Evolutionary conservation across 371 early-diverging fungal species (phyloP), one percentile per base, ranked within the genome.

Genomic region (Mortierella sp.): DNA sequence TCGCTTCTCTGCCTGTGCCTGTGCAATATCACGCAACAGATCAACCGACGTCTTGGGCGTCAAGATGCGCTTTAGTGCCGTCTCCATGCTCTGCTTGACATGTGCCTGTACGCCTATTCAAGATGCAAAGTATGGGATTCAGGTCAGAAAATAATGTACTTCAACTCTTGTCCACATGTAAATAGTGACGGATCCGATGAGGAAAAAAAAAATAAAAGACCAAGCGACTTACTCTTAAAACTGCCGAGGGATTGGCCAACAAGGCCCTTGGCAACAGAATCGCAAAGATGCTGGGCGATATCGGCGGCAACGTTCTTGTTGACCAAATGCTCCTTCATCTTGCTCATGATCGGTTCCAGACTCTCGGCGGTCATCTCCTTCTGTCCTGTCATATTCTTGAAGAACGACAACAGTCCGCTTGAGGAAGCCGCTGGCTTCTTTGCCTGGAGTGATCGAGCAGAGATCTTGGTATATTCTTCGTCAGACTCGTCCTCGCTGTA

Each of bases 21-120:
- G 91, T 60, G 90, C 93, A 77, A 99, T 97, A 85, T 98, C 98
- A 54, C 97, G 94, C 44, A 99, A 89, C n/a, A 99, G 92, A 87
- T 98, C 98, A n/a, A 97, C 93, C 1, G 98, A 97, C n/a, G 98
- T 95, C 70, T 94, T 92, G 14, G 98, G 97, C 13, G 98, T 96
- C 80, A 99, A 90, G 47, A 99, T 96, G 21, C 96, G 95, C 81
- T 93, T 92, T 76, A 99, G 84, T 16, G 97, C 93, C 3, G 90
- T 83, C 84, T 96, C 95, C 94, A 97, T 95, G 82, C 93, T 93
- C 75, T 94, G 91, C 79, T 94, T 95, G 5, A 99, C 95, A 50
- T 92, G 90, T 28, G 90, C 84, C 14, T 92, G 91, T 9, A 95
- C 89, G 72, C 92, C 94, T 93, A 48, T 71, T 9, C 50, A 2